These are phyloP conservation scores for Akanthomyces lecanii DNA, from an alignment of 2,329 filamentous ascomycete species.

Conservation along the genomic window DNA sequence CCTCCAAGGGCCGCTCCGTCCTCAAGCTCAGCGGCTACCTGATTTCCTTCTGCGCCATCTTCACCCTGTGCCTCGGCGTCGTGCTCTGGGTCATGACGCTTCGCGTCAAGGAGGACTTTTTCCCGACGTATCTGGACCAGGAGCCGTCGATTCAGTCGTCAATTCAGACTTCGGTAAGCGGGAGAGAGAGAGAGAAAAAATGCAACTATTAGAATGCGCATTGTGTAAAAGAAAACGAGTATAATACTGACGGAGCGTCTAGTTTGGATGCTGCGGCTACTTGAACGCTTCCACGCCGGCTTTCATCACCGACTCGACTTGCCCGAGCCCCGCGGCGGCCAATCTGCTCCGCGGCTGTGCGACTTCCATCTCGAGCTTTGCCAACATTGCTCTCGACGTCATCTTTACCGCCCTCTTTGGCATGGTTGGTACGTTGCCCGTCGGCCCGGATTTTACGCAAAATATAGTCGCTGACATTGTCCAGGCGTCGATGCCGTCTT, in stretches of 20 bases:
- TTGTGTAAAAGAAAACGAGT: no score
- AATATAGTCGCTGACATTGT: neutral
- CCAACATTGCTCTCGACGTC: constrained; percentile 67
- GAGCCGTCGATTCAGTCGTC: constrained; percentile 56
- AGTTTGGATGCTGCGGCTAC: constrained; percentile 82
- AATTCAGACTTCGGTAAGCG: constrained; percentile 62
- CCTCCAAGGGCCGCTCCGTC: constrained; percentile 63
- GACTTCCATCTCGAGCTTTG: constrained; percentile 60
- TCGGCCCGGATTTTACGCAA: no score
- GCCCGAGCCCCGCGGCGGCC: constrained; percentile 66
- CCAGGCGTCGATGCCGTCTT: constrained; percentile 61
- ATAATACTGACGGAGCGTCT: constrained; percentile 18
- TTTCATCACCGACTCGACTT: constrained; percentile 65
- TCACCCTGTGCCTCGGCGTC: constrained; percentile 63
- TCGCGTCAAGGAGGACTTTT: constrained; percentile 59
- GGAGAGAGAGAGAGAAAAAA: constrained; percentile 11
- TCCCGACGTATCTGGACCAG: constrained; percentile 57
- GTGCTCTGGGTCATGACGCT: constrained; percentile 71
- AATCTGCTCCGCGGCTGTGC: constrained; percentile 68
- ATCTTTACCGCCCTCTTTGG: constrained; percentile 79
- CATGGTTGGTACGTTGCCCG: constrained; percentile 56
- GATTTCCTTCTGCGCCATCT: constrained; percentile 56
- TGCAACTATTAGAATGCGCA: constrained; percentile 16
- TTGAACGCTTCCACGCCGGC: constrained; percentile 66
- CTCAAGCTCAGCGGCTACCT: constrained; percentile 66